These are phyloP conservation scores for Rauvolfia tetraphylla DNA, from an alignment of 257 asterid genomes.

Conservation along the genomic window DNA sequence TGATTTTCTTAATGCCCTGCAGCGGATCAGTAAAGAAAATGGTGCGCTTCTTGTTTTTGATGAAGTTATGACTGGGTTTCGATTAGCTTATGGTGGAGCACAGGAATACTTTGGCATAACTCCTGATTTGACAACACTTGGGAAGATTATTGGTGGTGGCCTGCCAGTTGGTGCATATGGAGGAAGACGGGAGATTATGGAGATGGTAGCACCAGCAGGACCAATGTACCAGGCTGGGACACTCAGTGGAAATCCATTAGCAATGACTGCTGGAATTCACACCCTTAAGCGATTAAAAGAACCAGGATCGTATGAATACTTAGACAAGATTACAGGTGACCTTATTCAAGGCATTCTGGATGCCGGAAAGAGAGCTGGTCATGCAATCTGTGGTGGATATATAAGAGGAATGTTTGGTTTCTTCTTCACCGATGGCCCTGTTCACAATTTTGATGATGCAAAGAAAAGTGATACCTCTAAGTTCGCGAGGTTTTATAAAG, in stretches of 20 bases:
- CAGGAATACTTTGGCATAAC: constrained; percentile 92
- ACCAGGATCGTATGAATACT: constrained; percentile 69
- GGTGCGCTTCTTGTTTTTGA: constrained; percentile 77
- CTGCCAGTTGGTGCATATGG: constrained; percentile 99
- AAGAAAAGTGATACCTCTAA: constrained; percentile 85
- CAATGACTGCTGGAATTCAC: constrained; percentile 98
- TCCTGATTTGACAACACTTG: constrained; percentile 94
- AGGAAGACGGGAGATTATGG: constrained; percentile 94
- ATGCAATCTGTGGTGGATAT: constrained; percentile 78
- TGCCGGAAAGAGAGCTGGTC: constrained; percentile 92
- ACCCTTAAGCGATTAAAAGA: constrained; percentile 75
- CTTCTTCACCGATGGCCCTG: constrained; percentile 87
- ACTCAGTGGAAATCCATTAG: constrained; percentile 92
- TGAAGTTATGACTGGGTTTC: constrained; percentile 96
- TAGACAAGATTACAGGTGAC: constrained; percentile 68
- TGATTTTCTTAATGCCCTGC: constrained; percentile 62
- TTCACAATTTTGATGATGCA: constrained; percentile 76
- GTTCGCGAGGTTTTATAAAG: constrained; percentile 68
- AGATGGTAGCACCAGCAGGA: constrained; percentile 99
- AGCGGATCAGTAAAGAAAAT: constrained; percentile 55
- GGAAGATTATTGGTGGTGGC: constrained; percentile 98
- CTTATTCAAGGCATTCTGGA: constrained; percentile 62
- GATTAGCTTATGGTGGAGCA: constrained; percentile 90
- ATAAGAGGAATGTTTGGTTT: constrained; percentile 94
- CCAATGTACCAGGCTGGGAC: constrained; percentile 99